Percentiles rank a stretch among this genome's conserved stretches.
phyloP scores from a whole-genome alignment of 2,329 filamentous ascomycete species.

The Pseudogymnoascus sp. region DNA sequence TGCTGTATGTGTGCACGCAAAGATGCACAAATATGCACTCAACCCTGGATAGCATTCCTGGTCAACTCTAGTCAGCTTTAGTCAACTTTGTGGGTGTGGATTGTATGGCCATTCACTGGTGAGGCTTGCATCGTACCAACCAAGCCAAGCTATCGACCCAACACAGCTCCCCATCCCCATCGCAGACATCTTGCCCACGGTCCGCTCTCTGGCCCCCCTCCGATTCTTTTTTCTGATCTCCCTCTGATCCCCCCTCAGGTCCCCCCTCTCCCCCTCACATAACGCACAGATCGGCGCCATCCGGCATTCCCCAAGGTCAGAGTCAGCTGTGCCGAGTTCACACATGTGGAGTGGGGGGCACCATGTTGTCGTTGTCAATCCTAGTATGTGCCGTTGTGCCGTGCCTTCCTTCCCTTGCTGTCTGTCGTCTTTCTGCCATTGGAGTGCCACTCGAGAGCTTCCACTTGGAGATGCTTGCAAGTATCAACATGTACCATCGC shows the following conservation, averaged over 20 bases:
- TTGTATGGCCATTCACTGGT: not conserved
- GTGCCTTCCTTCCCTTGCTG: not conserved
- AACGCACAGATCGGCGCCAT: not conserved
- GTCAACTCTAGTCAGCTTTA: not conserved
- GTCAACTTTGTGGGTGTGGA: not conserved
- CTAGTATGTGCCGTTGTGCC: not conserved
- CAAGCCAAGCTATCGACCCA: not conserved
- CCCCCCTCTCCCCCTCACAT: not conserved
- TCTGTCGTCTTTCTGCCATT: not conserved
- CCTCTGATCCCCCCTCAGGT: not conserved
- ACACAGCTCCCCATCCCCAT: not conserved
- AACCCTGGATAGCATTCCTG: not conserved
- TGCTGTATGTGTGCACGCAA: not conserved
- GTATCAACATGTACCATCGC: not conserved
- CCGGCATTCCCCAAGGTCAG: not conserved
- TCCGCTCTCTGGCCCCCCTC: not conserved
- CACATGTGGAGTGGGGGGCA: not conserved
- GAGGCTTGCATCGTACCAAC: not conserved
- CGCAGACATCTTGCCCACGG: not conserved
- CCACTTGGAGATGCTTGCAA: not conserved
- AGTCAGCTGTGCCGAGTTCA: not conserved
- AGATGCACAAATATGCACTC: not conserved
- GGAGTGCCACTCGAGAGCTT: not conserved
- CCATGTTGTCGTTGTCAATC: not conserved
- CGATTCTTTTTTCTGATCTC: not conserved